These are phyloP conservation scores for Populus alba DNA, from an alignment of 345 rosid species.

Conservation along the genomic window DNA sequence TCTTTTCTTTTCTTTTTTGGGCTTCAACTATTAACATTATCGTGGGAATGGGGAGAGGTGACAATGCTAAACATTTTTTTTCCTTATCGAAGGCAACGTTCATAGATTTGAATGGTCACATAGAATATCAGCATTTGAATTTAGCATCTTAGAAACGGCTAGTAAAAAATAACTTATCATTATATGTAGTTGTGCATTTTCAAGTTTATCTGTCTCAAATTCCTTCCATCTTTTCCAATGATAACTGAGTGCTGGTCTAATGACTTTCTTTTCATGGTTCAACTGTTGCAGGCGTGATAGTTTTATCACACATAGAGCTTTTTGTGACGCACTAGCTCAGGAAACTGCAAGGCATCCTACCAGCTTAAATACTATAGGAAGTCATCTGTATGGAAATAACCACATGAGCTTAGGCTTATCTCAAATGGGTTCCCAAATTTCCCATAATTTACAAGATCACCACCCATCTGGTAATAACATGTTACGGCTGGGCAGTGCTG, in stretches of 20 bases:
- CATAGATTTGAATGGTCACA: background rate
- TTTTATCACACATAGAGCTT: conserved; percentile 26
- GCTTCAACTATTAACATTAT: background rate
- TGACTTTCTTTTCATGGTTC: background rate
- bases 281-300: conserved; percentile 26
- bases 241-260: background rate
- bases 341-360: conserved; percentile 26
- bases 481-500: conserved; percentile 5
- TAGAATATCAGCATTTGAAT: background rate
- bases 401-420: conserved; percentile 22
- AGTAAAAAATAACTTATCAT: background rate
- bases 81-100: background rate
- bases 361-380: conserved; percentile 12
- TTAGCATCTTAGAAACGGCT: background rate
- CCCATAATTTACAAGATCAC: conserved; percentile 16
- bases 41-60: background rate
- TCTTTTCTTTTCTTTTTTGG: background rate
- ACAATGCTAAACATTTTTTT: background rate
- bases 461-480: conserved; percentile 12
- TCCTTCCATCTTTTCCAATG: background rate
- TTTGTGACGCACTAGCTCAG: conserved; percentile 31
- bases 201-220: too few relatives aligned
- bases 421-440: conserved; percentile 14
- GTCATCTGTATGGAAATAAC: conserved; percentile 22
- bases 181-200: background rate